A percentile compares a stretch with the other conserved stretches of the same genome.
phyloP scores from a whole-genome alignment of 1,284 basidiomycete species.

The Macrocystidia cucumis region DNA sequence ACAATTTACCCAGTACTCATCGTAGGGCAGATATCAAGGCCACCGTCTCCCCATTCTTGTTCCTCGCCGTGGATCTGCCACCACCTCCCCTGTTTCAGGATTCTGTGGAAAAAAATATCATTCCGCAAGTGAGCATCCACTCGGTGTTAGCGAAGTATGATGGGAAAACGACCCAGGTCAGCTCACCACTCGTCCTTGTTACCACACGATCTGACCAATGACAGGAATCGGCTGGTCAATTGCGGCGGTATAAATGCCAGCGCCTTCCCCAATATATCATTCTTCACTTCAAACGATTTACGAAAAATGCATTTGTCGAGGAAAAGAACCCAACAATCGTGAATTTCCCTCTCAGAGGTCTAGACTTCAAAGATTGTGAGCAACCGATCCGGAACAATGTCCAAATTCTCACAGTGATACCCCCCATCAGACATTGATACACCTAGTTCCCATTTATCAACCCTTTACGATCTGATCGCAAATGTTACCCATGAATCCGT shows the following conservation, averaged over 20 bases:
- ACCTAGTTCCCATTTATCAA: conserved; percentile 46
- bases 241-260: conserved; percentile 87
- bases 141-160: conserved; percentile 95
- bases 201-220: conserved; percentile 4
- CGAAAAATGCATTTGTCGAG: conserved; percentile 96
- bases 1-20: background rate
- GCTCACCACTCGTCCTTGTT: conserved; percentile 8
- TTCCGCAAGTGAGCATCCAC: conserved; percentile 93
- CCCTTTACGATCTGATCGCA: conserved; percentile 90
- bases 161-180: conserved; percentile 80
- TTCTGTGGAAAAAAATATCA: conserved; percentile 93
- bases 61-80: conserved; percentile 92
- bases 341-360: conserved; percentile 89
- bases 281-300: conserved; percentile 95
- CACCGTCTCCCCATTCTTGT: conserved; percentile 87
- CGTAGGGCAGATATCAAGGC: conserved; percentile 77
- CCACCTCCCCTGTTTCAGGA: conserved; percentile 97
- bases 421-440: conserved; percentile 66
- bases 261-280: conserved; percentile 89
- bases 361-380: conserved; percentile 89
- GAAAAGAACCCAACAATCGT: conserved; percentile 99
- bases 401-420: conserved; percentile 10
- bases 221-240: conserved; percentile 79
- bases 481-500: conserved; percentile 95
- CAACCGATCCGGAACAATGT: too few relatives aligned